Conservation (phyloP, 2,329 filamentous ascomycete species). For the Aspergillus alliaceus region DNA sequence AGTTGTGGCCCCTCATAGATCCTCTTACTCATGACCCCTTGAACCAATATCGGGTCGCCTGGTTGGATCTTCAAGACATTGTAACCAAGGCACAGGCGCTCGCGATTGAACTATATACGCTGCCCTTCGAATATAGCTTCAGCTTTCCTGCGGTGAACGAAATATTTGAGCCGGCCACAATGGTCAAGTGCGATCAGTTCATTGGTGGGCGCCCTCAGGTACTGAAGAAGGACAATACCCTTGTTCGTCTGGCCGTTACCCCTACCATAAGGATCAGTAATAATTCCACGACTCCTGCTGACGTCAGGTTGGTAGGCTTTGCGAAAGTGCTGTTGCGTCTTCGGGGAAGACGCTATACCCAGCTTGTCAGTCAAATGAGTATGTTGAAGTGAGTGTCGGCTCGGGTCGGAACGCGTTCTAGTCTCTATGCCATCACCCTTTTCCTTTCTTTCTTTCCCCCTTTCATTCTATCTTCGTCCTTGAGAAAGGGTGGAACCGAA, state of each 20-base stretch:
- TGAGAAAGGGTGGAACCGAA: no score
- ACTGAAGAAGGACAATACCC: conserved; percentile 12
- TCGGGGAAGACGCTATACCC: not conserved
- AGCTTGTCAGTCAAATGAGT: not conserved
- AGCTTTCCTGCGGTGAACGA: conserved; percentile 25
- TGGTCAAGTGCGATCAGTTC: conserved; percentile 24
- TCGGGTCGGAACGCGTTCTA: not conserved
- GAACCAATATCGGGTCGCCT: conserved; percentile 12
- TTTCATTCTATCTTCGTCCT: not conserved
- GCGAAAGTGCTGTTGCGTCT: conserved; percentile 21
- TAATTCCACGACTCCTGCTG: conserved; percentile 11
- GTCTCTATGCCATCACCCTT: no score
- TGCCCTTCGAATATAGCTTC: conserved; percentile 26
- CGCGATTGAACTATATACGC: conserved; percentile 26
- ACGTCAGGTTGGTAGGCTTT: conserved; percentile 14
- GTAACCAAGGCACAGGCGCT: conserved; percentile 29
- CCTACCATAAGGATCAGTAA: conserved; percentile 23
- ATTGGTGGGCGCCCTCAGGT: conserved; percentile 13
- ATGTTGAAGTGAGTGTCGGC: not conserved
- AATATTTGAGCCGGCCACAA: conserved; percentile 24
- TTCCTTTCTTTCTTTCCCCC: not conserved
- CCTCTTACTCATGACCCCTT: conserved; percentile 21
- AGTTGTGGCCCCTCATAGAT: conserved; percentile 22
- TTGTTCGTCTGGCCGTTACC: conserved; percentile 22
- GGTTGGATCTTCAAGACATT: conserved; percentile 22